Percentiles rank a stretch among this genome's conserved stretches.
These are phyloP conservation scores for Podaxis sp. DNA, from an alignment of 768 basidiomycete genomes.

Conservation along the genomic window DNA sequence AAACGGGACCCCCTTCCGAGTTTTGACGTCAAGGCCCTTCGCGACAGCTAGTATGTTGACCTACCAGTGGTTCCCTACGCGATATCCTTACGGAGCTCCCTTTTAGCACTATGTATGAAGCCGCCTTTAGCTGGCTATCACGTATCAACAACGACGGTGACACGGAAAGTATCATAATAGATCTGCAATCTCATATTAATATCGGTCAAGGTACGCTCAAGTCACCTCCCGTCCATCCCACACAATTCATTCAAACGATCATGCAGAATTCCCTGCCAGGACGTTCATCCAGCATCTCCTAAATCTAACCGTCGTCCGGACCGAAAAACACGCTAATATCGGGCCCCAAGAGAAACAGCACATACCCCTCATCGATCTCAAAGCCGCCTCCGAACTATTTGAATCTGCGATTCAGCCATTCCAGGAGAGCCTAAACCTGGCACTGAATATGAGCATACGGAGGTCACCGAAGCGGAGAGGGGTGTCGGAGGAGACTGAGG, in stretches of 20 bases:
- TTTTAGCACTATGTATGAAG: constrained; percentile 41
- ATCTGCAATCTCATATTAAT: constrained; percentile 44
- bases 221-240: neutral
- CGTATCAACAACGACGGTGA: constrained; percentile 26
- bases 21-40: constrained; percentile 31
- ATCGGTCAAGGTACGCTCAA: constrained; percentile 42
- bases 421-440: constrained; percentile 37
- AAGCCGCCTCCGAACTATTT: constrained; percentile 32
- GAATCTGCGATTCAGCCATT: constrained; percentile 30
- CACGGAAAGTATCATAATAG: constrained; percentile 33
- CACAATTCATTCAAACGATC: neutral
- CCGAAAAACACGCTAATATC: constrained; percentile 22
- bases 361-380: constrained; percentile 30
- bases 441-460: constrained; percentile 40
- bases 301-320: constrained; percentile 36
- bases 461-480: constrained; percentile 48
- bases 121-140: constrained; percentile 40
- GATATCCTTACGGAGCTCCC: constrained; percentile 1
- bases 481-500: constrained; percentile 38
- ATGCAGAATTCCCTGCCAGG: constrained; percentile 44
- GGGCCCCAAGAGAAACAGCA: constrained; percentile 9
- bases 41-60: constrained; percentile 40
- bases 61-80: constrained; percentile 13
- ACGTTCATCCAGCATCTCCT: constrained; percentile 52
- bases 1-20: constrained; percentile 29